Conservation (phyloP, 2,329 filamentous ascomycete genomes). For the Fusarium cyanostomum region DNA sequence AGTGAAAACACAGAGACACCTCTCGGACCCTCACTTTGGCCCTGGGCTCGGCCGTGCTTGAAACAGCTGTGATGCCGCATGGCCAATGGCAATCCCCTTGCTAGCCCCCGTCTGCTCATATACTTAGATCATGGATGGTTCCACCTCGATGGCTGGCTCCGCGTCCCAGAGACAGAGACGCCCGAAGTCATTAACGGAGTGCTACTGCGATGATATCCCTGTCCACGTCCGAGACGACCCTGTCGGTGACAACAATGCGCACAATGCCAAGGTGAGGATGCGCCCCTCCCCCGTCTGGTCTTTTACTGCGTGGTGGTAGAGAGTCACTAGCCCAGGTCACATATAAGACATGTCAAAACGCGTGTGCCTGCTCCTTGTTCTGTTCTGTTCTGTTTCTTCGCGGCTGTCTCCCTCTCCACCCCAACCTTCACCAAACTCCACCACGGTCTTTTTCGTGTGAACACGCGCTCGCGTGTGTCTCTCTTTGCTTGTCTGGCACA, state of each 20-base stretch:
- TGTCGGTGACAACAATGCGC: slow-evolving; percentile 8
- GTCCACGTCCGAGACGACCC: slow-evolving; percentile 10
- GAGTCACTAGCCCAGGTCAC: slow-evolving; percentile 23
- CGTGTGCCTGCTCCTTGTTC: slow-evolving; percentile 14
- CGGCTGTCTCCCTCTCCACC: neutral
- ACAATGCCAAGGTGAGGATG: slow-evolving; percentile 22
- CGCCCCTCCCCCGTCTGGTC: no score
- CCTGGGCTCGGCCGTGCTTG: slow-evolving; percentile 24
- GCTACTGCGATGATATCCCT: slow-evolving; percentile 34
- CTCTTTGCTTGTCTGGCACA: slow-evolving; percentile 33
- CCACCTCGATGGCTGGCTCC: slow-evolving; percentile 31
- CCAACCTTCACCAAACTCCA: slow-evolving; percentile 17
- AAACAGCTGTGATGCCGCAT: slow-evolving; percentile 26
- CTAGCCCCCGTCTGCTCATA: slow-evolving; percentile 10
- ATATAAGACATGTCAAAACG: slow-evolving; percentile 34
- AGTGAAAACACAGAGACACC: no score
- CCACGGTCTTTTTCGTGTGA: slow-evolving; percentile 40
- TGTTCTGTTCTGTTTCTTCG: slow-evolving; percentile 13
- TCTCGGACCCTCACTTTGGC: neutral
- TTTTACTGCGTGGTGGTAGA: neutral
- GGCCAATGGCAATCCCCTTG: slow-evolving; percentile 35
- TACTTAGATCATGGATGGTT: slow-evolving; percentile 29
- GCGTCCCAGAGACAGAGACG: slow-evolving; percentile 24
- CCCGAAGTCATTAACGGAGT: slow-evolving; percentile 23
- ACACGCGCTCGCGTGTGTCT: slow-evolving; percentile 40